phyloP scores from a whole-genome alignment of 345 rosid genomes.

The Citrus trifoliata region DNA sequence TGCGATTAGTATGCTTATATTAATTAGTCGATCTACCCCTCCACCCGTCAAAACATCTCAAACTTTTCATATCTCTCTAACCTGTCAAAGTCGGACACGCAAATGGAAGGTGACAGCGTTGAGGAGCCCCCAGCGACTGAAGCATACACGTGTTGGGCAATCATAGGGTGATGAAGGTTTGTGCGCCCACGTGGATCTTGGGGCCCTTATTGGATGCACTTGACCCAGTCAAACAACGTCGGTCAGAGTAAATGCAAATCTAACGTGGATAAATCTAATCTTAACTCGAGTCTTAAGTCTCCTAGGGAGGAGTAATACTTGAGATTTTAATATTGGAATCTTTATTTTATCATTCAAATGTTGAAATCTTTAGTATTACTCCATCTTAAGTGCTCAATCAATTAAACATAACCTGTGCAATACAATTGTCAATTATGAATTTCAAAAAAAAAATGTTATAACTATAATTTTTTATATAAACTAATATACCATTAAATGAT shows the following conservation, averaged over 20 bases:
- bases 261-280: constrained; percentile 21
- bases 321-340: no score
- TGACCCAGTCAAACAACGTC: constrained; percentile 18
- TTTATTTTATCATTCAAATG: no score
- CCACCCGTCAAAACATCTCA: neutral
- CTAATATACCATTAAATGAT: no score
- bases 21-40: no score
- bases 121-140: neutral
- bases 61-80: neutral
- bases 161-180: neutral
- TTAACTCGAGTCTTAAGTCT: neutral
- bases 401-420: neutral
- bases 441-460: no score
- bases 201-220: neutral
- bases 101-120: constrained; percentile 1
- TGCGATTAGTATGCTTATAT: neutral
- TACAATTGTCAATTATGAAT: neutral
- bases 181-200: constrained; percentile 10
- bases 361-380: no score
- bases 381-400: neutral
- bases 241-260: constrained; percentile 7
- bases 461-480: no score
- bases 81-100: constrained; percentile 6
- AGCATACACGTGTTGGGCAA: constrained; percentile 21
- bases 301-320: no score